Evolutionary conservation across 345 rosid species (phyloP).

Genomic region (Kandelia obovata): DNA sequence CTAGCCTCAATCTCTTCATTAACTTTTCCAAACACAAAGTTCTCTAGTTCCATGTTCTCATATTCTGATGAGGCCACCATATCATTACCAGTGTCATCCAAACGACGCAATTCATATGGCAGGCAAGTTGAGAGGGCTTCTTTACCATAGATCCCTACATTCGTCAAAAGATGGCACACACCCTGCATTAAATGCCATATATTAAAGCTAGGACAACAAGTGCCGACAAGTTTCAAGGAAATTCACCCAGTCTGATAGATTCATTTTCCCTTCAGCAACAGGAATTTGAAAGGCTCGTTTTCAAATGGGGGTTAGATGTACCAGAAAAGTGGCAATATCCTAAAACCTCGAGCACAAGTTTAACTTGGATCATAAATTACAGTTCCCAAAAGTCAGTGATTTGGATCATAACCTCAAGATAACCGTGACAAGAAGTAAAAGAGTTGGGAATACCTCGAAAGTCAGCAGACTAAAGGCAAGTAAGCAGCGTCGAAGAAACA

Average conservation of each 20-base stretch:
- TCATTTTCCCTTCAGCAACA: neutral
- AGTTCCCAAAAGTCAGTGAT: too few species aligned
- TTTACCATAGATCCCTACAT: constrained; percentile 63
- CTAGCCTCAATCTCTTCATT: constrained; percentile 67
- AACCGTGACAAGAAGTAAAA: neutral
- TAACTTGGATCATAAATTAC: neutral
- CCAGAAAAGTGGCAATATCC: neutral
- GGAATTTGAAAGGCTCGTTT: too few species aligned
- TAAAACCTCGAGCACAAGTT: neutral
- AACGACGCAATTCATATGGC: constrained; percentile 41
- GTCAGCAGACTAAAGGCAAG: constrained; percentile 73
- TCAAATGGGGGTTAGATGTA: too few species aligned
- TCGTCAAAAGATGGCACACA: constrained; percentile 79
- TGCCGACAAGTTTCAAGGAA: neutral
- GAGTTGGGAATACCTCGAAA: constrained; percentile 59
- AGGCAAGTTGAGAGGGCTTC: constrained; percentile 59
- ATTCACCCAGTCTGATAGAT: neutral
- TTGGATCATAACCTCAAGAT: too few species aligned
- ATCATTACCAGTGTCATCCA: constrained; percentile 52
- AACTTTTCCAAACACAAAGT: constrained; percentile 60
- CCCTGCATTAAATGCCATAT: constrained; percentile 49
- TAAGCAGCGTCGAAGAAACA: constrained; percentile 85
- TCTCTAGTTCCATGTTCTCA: constrained; percentile 91
- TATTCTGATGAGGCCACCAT: constrained; percentile 51
- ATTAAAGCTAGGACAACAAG: constrained; percentile 1